Percentiles rank a stretch among this genome's conserved stretches.
phyloP scores from a whole-genome alignment of 2,329 filamentous ascomycete genomes.

The Ophiostoma perfectum region DNA sequence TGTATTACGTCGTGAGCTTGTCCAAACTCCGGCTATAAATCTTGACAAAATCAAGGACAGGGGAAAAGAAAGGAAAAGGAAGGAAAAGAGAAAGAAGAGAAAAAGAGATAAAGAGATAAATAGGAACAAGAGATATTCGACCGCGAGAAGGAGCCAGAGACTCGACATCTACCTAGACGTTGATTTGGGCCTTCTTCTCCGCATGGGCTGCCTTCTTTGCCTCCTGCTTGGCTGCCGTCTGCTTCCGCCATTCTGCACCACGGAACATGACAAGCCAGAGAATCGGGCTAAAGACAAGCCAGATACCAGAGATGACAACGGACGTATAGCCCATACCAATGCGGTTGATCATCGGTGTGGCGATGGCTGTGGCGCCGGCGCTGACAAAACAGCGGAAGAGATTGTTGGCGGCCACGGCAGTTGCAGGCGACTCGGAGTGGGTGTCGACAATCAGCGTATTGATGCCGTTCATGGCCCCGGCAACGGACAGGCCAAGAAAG shows the following conservation, averaged over 20 bases:
- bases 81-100: neutral
- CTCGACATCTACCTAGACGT: neutral
- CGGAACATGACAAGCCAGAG: slow-evolving; percentile 39
- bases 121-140: neutral
- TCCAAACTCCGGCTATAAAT: neutral
- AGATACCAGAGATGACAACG: slow-evolving; percentile 43
- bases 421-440: slow-evolving; percentile 47
- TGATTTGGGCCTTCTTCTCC: neutral
- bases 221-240: slow-evolving; percentile 11
- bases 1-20: neutral
- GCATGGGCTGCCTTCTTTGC: neutral
- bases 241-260: slow-evolving; percentile 30
- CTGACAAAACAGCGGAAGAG: slow-evolving; percentile 1
- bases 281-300: slow-evolving; percentile 37
- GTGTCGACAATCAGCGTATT: slow-evolving; percentile 53
- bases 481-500: slow-evolving; percentile 37
- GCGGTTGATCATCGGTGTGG: slow-evolving; percentile 34
- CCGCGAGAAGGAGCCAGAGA: neutral
- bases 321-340: slow-evolving; percentile 44
- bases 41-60: neutral
- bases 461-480: slow-evolving; percentile 45
- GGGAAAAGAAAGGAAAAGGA: neutral
- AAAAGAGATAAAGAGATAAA: neutral
- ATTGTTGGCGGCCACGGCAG: slow-evolving; percentile 48
- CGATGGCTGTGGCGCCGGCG: neutral